Evolutionary conservation across 2,329 filamentous ascomycete species (phyloP).

Genomic region (Fusarium sp.): DNA sequence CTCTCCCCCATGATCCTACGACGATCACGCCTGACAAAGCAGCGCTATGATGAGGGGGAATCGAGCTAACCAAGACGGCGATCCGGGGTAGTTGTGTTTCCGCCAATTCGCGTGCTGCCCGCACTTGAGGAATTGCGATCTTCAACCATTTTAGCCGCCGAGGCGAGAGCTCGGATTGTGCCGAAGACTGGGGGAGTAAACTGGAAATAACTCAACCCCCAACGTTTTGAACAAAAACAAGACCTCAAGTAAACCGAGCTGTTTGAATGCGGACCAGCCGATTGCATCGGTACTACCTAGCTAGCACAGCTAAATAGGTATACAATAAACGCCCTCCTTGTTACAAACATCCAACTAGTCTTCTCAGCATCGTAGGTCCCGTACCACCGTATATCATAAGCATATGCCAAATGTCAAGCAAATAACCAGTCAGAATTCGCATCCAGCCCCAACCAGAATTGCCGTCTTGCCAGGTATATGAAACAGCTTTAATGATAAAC

Average conservation of each 20-base stretch:
- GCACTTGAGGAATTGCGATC: background rate
- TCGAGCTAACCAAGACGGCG: background rate
- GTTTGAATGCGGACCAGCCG: no score
- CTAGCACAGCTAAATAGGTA: no score
- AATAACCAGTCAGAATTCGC: background rate
- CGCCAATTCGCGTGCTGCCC: constrained; percentile 23
- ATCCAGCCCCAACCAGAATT: background rate
- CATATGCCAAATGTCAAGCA: background rate
- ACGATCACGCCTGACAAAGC: background rate
- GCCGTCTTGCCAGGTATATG: background rate
- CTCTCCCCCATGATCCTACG: background rate
- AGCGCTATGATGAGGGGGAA: background rate
- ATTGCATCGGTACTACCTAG: no score
- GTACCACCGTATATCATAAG: background rate
- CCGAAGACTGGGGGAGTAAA: background rate
- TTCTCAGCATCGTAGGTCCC: background rate
- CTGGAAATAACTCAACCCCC: background rate
- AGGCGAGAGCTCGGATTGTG: background rate
- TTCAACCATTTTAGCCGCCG: constrained; percentile 5
- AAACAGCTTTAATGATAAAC: background rate
- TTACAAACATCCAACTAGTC: no score
- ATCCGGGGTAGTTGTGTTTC: constrained; percentile 7
- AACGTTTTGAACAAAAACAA: no score
- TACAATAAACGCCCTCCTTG: no score
- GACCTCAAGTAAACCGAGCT: no score